These are phyloP conservation scores for Saitoella complicata DNA, from an alignment of 805 yeast genomes.

Conservation along the genomic window DNA sequence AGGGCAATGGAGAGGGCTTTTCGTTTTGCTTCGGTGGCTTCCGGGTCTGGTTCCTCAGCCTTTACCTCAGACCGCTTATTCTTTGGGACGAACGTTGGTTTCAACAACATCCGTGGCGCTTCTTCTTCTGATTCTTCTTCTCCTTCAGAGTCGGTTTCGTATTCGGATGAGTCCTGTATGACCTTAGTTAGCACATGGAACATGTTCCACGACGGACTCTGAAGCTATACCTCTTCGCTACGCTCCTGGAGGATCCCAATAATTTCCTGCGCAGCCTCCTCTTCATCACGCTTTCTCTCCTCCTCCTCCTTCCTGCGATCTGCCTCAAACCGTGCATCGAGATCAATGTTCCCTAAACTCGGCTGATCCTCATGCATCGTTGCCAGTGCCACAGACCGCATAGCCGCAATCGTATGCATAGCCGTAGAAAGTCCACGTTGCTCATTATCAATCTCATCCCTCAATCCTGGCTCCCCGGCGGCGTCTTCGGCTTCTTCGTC, in stretches of 20 bases:
- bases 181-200: constrained; percentile 5
- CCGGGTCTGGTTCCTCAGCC: not conserved
- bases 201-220: not conserved
- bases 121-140: constrained; percentile 14
- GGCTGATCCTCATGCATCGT: too few relatives aligned
- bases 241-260: not conserved
- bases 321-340: constrained; percentile 1
- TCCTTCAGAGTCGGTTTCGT: constrained; percentile 8
- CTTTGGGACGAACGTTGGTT: constrained; percentile 20
- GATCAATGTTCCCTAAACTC: constrained; percentile 1
- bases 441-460: too few relatives aligned
- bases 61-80: constrained; percentile 7
- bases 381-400: too few relatives aligned
- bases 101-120: constrained; percentile 15
- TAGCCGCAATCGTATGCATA: too few relatives aligned
- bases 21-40: constrained; percentile 7
- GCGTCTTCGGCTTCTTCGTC: too few relatives aligned
- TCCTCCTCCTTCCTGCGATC: too few relatives aligned
- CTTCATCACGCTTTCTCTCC: not conserved
- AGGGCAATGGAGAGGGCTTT: constrained; percentile 10
- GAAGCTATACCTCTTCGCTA: not conserved
- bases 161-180: constrained; percentile 9
- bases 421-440: too few relatives aligned
- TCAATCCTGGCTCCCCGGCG: too few relatives aligned
- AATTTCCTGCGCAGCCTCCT: not conserved